Base-by-base conservation (phyloP, 2,329 filamentous ascomycete genomes). In the Fusarium neocosmosporiellum region DNA sequence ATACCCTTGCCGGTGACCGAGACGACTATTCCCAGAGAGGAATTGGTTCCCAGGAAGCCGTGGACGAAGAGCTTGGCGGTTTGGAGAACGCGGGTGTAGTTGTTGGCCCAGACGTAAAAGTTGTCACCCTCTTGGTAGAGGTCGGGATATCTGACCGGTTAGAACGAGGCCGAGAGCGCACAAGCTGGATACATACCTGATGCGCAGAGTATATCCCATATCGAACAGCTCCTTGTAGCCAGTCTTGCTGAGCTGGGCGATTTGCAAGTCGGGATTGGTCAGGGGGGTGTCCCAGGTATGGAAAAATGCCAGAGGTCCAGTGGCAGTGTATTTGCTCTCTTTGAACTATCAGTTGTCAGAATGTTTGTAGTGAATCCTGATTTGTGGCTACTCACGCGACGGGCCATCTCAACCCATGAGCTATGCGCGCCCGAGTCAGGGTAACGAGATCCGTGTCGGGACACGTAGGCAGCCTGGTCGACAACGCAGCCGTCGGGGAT, bases 21-120 rank as follows among this genome's bases (percentile, higher is more conserved):
- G 63, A 91, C 85, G 22, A 93, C 85, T 5, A 84, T 87, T 13
- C 89, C 89, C 0, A 87, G 81, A 4, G 84, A 82, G 0, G 85
- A 85, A 48, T 88, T 86, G 24, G 86, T 84, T 0, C 90, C 90
- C 0, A 92, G 79, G 75, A 88, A 92, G 9, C 90, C 90, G 34
- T 86, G 86, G 2, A 90, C 83, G 70, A 92, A 93, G 53, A 89
- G 84, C 59, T 88, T 83, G 2, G 90, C 90, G 2, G 89, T 90
- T 77, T 92, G 88, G 13, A 92, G 82, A 1, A 91, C 89, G 7
- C 89, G 86, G 7, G 88, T 87, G 78, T 92, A 92, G 73, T 90
- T 88, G 77, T 93, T 93, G 20, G 89, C 86, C 89, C 89, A 93
- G 8, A 91, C 86, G 10, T 87, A 83, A 73, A 92, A 91, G 10